Conservation (phyloP, 148 eudicot genomes). For the Amaranthus hypochondriacus region DNA sequence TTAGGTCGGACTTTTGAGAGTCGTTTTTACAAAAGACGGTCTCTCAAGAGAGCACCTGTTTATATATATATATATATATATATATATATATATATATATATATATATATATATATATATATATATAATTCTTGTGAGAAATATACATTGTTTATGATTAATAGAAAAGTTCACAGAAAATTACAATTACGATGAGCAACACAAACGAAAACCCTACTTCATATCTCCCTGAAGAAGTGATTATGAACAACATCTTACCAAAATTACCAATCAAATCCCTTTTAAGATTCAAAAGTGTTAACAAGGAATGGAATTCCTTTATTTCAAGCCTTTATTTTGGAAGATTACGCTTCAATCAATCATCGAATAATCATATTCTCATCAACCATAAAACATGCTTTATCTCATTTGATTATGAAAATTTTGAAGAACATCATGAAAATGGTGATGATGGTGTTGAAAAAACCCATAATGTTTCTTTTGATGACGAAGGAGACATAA, state of each 20-base stretch:
- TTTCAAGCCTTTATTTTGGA: background rate
- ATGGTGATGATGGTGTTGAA: background rate
- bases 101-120: too few species aligned
- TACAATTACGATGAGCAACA: too few species aligned
- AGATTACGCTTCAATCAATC: background rate
- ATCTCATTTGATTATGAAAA: background rate
- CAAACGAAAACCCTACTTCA: too few species aligned
- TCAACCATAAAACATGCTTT: constrained; percentile 1
- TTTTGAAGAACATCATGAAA: too few species aligned
- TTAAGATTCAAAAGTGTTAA: constrained; percentile 1
- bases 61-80: too few species aligned
- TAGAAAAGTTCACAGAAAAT: too few species aligned
- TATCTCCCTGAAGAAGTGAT: constrained; percentile 2
- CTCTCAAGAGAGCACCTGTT: too few species aligned
- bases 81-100: too few species aligned
- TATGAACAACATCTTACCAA: background rate
- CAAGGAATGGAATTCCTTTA: constrained; percentile 7
- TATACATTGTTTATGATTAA: too few species aligned
- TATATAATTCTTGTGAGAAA: too few species aligned
- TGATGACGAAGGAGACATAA: background rate
- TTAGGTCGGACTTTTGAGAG: too few species aligned
- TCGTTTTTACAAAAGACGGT: too few species aligned
- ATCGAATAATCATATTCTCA: background rate
- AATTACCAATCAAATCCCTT: background rate
- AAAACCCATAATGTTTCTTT: background rate